Evolutionary conservation across 176 grass and related monocot species (phyloP).

Genomic region (Triticum monococcum): DNA sequence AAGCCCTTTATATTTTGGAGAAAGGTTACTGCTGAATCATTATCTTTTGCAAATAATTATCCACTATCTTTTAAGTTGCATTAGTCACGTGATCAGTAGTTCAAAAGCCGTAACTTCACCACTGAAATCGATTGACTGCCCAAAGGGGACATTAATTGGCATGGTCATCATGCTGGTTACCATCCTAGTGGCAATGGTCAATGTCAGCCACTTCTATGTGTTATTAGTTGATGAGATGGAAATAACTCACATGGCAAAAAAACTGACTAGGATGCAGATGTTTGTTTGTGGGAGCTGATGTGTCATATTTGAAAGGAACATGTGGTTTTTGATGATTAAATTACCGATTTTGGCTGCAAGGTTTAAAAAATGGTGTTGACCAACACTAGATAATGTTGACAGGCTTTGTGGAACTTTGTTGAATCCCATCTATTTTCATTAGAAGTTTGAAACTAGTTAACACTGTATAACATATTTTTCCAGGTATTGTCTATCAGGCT

Average conservation of each 20-base stretch:
- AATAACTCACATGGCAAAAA: neutral
- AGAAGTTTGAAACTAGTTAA: conserved; percentile 9
- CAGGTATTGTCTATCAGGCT: conserved; percentile 92
- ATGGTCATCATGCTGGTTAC: neutral
- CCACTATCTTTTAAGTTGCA: conserved; percentile 18
- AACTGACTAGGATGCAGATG: neutral
- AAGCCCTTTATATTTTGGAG: neutral
- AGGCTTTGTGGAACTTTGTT: neutral
- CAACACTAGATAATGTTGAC: conserved; percentile 3
- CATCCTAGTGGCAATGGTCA: neutral
- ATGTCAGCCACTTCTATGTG: conserved; percentile 9
- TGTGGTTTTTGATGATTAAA: neutral
- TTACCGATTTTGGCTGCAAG: neutral
- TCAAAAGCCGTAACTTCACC: neutral
- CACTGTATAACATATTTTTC: conserved; percentile 31
- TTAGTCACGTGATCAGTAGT: neutral
- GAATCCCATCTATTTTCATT: neutral
- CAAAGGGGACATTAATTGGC: neutral
- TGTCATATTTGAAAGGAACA: conserved; percentile 7
- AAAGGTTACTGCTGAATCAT: neutral
- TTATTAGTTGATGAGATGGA: neutral
- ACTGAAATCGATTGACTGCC: neutral
- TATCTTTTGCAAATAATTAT: neutral
- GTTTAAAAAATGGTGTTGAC: neutral
- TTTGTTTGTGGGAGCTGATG: neutral